Percentiles rank a stretch among this genome's conserved stretches.
phyloP scores from a whole-genome alignment of 805 yeast species.

The Pichia membranifaciens region DNA sequence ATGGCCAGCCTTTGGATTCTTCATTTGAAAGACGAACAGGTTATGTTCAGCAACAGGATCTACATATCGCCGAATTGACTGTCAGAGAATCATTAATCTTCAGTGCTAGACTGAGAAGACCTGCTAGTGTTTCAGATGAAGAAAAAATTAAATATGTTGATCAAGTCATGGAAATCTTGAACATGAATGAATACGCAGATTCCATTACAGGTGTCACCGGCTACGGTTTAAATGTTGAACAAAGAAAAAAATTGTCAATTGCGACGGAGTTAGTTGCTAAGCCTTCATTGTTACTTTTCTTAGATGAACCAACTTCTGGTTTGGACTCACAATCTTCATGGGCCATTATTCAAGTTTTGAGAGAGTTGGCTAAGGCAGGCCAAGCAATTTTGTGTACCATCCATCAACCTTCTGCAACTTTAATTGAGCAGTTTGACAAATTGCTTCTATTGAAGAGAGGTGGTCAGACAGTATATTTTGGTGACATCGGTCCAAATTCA shows the following conservation, averaged over 20 bases:
- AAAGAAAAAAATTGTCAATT: constrained; percentile 47
- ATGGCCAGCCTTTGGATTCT: constrained; percentile 42
- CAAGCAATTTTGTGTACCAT: constrained; percentile 55
- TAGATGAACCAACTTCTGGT: constrained; percentile 60
- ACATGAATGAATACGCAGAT: constrained; percentile 43
- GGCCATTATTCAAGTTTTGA: constrained; percentile 49
- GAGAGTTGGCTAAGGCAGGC: constrained; percentile 44
- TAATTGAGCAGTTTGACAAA: constrained; percentile 38
- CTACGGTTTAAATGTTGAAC: constrained; percentile 48
- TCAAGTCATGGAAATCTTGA: constrained; percentile 33
- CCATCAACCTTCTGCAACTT: constrained; percentile 44
- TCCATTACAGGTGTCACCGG: constrained; percentile 45
- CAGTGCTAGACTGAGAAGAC: constrained; percentile 45
- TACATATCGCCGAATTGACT: constrained; percentile 44
- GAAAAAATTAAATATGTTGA: constrained; percentile 42
- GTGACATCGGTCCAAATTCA: constrained; percentile 46
- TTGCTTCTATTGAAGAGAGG: constrained; percentile 43
- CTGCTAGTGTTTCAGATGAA: constrained; percentile 32
- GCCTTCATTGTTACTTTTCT: constrained; percentile 45
- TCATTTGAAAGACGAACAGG: constrained; percentile 53
- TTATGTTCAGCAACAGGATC: constrained; percentile 52
- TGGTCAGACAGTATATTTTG: constrained; percentile 49
- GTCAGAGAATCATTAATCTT: constrained; percentile 46
- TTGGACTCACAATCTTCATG: constrained; percentile 55
- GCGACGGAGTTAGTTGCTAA: constrained; percentile 53